Evolutionary conservation across 2,329 filamentous ascomycete species (phyloP).

Genomic region (Penicillium sp.): DNA sequence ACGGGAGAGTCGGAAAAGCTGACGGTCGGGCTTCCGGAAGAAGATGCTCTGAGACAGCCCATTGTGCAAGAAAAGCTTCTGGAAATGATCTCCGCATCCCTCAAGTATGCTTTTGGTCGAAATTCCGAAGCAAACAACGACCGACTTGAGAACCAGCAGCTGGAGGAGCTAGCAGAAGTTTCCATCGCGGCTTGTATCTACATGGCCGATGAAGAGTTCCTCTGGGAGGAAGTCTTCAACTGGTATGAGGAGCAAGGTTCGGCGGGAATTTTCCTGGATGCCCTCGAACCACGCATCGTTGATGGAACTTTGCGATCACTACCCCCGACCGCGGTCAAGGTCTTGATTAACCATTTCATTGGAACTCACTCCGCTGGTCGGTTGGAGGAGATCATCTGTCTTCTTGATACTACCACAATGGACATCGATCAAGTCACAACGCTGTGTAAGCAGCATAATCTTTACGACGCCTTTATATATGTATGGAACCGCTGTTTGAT

Average conservation of each 20-base stretch:
- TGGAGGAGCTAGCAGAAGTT: slow-evolving; percentile 75
- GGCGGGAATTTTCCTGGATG: slow-evolving; percentile 78
- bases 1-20: slow-evolving; percentile 88
- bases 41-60: slow-evolving; percentile 68
- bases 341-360: slow-evolving; percentile 78
- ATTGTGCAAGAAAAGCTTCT: slow-evolving; percentile 86
- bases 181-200: slow-evolving; percentile 81
- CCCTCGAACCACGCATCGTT: slow-evolving; percentile 82
- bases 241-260: slow-evolving; percentile 77
- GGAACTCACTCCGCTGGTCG: slow-evolving; percentile 70
- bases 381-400: slow-evolving; percentile 91
- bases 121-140: slow-evolving; percentile 48
- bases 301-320: slow-evolving; percentile 71
- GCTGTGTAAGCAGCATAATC: slow-evolving; percentile 83
- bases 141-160: slow-evolving; percentile 58
- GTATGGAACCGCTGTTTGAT: slow-evolving; percentile 90
- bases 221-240: slow-evolving; percentile 88
- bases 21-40: slow-evolving; percentile 88
- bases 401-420: slow-evolving; percentile 83
- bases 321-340: slow-evolving; percentile 81
- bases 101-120: slow-evolving; percentile 82
- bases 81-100: slow-evolving; percentile 88
- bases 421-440: slow-evolving; percentile 91
- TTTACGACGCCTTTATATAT: slow-evolving; percentile 95
- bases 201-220: slow-evolving; percentile 74